A percentile compares a stretch with the other conserved stretches of the same genome.
Evolutionary conservation across 805 yeast species (phyloP).

Genomic region (Tetrapisispora nanseiensis): DNA sequence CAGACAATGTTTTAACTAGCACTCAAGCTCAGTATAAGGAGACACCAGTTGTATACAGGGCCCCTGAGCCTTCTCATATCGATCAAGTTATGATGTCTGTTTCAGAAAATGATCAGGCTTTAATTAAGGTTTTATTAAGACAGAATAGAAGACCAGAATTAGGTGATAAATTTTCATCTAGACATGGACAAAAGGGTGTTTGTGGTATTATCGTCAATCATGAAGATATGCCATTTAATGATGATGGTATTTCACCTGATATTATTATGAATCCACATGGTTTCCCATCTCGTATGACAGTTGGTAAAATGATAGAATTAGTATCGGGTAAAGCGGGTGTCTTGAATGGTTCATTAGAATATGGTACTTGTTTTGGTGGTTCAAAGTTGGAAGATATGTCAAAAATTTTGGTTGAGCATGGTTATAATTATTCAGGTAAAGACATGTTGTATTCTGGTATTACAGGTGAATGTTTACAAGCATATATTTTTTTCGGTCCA

Average conservation of each 20-base stretch:
- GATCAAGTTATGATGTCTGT: conserved; percentile 98
- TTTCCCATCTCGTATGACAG: conserved; percentile 99
- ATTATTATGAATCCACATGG: conserved; percentile 99
- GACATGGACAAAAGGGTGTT: conserved; percentile 99
- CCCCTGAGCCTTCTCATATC: conserved; percentile 90
- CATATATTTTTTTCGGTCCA: conserved; percentile 97
- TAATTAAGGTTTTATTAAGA: conserved; percentile 82
- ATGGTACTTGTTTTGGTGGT: conserved; percentile 98
- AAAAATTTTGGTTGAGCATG: conserved; percentile 75
- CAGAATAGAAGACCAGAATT: conserved; percentile 96
- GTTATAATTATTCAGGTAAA: conserved; percentile 90
- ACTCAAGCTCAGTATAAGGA: conserved; percentile 60
- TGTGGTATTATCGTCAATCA: conserved; percentile 97
- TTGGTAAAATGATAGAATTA: conserved; percentile 94
- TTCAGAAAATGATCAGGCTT: conserved; percentile 88
- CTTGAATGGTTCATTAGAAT: conserved; percentile 78
- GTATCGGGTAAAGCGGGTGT: conserved; percentile 98
- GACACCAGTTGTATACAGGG: conserved; percentile 84
- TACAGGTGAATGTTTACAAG: conserved; percentile 94
- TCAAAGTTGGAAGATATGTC: conserved; percentile 95
- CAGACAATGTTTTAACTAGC: conserved; percentile 37
- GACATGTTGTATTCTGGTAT: conserved; percentile 96
- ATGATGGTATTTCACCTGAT: conserved; percentile 86
- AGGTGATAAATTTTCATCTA: conserved; percentile 93
- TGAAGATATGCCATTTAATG: conserved; percentile 93